Conservation (phyloP, 805 yeast genomes). For the Metschnikowia cerradonensis region DNA sequence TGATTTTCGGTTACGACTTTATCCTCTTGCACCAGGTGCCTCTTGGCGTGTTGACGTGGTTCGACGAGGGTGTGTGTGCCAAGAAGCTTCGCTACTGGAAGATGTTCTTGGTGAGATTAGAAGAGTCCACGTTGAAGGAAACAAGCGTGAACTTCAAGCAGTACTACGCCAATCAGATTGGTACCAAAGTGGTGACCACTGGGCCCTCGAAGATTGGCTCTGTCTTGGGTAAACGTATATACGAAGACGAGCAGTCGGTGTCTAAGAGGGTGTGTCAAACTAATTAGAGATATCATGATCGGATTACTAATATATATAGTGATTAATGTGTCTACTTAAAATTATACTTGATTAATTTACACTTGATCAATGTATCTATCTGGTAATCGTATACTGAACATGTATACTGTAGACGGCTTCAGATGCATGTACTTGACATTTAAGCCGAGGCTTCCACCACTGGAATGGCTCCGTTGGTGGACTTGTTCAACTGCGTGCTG, state of each 20-base stretch:
- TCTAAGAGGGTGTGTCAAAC: slow-evolving; percentile 11
- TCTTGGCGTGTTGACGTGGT: slow-evolving; percentile 17
- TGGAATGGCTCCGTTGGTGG: slow-evolving; percentile 16
- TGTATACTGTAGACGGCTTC: neutral
- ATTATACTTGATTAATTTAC: no score
- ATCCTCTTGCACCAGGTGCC: slow-evolving; percentile 32
- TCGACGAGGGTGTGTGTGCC: slow-evolving; percentile 9
- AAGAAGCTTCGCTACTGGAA: slow-evolving; percentile 16
- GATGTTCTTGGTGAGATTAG: slow-evolving; percentile 15
- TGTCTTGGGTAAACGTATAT: slow-evolving; percentile 15
- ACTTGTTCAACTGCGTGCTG: slow-evolving; percentile 7
- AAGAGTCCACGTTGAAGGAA: slow-evolving; percentile 10
- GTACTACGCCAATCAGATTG: slow-evolving; percentile 20
- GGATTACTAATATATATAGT: no score
- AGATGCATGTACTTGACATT: neutral
- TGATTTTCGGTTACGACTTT: slow-evolving; percentile 42
- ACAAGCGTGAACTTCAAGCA: slow-evolving; percentile 17
- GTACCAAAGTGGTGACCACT: slow-evolving; percentile 15
- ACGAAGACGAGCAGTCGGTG: slow-evolving; percentile 7
- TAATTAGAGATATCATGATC: no score
- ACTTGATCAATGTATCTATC: no score
- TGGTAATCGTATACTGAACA: no score
- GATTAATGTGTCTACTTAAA: no score
- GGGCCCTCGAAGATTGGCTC: slow-evolving; percentile 11
- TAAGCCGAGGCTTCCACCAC: slow-evolving; percentile 19